Evolutionary conservation across 768 basidiomycete genomes (phyloP).

Genomic region (Leccinum boreale): DNA sequence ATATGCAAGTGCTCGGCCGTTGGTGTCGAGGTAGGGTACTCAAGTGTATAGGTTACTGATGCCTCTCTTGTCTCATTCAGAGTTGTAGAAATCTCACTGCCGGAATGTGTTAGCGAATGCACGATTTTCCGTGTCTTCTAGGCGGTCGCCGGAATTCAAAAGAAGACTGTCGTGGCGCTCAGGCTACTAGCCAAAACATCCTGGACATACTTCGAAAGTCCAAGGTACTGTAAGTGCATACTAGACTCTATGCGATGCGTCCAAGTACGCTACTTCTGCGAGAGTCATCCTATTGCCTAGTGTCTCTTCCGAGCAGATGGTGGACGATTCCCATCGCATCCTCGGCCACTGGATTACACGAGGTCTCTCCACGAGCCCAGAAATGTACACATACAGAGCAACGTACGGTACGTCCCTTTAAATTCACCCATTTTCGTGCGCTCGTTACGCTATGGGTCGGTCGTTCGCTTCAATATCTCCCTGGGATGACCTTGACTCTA

Average conservation of each 20-base stretch:
- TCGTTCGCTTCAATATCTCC: not conserved
- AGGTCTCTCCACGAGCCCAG: not conserved
- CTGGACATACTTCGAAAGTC: not conserved
- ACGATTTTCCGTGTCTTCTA: not conserved
- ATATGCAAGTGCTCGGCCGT: not conserved
- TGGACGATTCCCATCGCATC: not conserved
- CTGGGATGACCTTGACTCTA: not conserved
- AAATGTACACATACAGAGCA: not conserved
- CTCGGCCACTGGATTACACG: not conserved
- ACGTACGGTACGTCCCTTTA: too few relatives aligned
- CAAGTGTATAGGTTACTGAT: not conserved
- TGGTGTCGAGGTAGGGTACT: not conserved
- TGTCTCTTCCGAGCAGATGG: not conserved
- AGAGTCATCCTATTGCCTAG: not conserved
- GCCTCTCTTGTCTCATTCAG: not conserved
- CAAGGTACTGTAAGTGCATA: not conserved
- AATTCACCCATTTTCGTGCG: not conserved
- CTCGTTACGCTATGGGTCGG: not conserved
- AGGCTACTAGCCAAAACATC: not conserved
- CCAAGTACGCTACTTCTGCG: not conserved
- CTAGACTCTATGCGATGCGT: not conserved
- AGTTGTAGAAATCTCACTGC: not conserved
- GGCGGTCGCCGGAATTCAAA: not conserved
- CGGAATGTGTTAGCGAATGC: not conserved
- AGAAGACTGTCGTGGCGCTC: not conserved